Evolutionary conservation across 495 filamentous ascomycete species (phyloP), one percentile per base, ranked within the genome.

Genomic region (Annulohypoxylon moriforme): DNA sequence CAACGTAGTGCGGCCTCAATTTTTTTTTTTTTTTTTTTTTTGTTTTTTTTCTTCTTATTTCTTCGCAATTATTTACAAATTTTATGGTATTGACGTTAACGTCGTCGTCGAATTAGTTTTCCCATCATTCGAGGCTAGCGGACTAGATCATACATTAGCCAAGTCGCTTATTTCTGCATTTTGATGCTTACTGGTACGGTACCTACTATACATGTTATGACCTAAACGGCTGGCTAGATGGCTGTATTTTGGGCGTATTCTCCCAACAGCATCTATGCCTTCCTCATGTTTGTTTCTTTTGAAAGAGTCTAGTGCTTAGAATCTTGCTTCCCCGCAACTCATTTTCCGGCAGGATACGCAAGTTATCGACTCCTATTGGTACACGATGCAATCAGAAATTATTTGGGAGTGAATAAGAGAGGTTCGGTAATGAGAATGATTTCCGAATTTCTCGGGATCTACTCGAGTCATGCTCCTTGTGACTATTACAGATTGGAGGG

Each of bases 381-480:
- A 69, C 33, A 55, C 47, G 38, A 14, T 60, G 27, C 64, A 60
- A 40, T 65, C 62, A 59, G 34, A 55, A 57, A 56, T 33, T 64
- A 14, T 61, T 25, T 66, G 52, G 58, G 53, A 44, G 44, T 46
- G 50, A 69, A 31, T 42, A 33, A 49, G 58, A 64, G 20, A 40
- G 40, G 40, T 22, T 55, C 14, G 24, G 50, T 65, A 34, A 42
- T 62, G 50, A 67, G 61, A 69, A 47, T 46, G 40, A 49, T 67
- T 69, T 42, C 66, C 66, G 66, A 69, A 66, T 40, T 53, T 62
- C 34, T 62, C 66, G 71, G 62, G 66, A 67, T 69, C 47, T 47
- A 44, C 57, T 63, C 62, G 61, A 73, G 71, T 69, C 71, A 69
- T 69, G 66, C 42, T 69, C 8, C 61, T 60, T 44, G 50, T 53